Percentiles rank a stretch among this genome's conserved stretches.
Evolutionary conservation across 768 basidiomycete species (phyloP).

Genomic region (Boletales sp.): DNA sequence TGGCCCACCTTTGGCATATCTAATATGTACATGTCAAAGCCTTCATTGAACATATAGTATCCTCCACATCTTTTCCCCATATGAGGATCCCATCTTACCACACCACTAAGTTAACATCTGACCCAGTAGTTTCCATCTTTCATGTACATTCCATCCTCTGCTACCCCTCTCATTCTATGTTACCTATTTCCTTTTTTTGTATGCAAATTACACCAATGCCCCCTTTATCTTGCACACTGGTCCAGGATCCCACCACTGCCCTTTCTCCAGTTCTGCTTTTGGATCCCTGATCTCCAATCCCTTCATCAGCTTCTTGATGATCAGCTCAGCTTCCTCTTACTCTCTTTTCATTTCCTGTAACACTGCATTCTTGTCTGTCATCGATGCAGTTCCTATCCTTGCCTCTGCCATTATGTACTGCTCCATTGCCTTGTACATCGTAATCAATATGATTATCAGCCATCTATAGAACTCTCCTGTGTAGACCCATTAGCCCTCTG

Average conservation of each 20-base stretch:
- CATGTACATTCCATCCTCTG: too few relatives aligned
- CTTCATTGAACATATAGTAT: too few relatives aligned
- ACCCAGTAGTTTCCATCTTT: too few relatives aligned
- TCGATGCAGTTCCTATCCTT: neutral
- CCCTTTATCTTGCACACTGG: neutral
- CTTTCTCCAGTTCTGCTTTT: neutral
- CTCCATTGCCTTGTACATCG: neutral
- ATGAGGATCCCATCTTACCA: too few relatives aligned
- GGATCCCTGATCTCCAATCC: neutral
- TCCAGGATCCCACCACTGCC: neutral
- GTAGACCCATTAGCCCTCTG: too few relatives aligned
- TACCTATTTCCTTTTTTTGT: too few relatives aligned
- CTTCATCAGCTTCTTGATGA: neutral
- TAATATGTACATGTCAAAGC: too few relatives aligned
- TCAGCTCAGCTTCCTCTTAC: neutral
- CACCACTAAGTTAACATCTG: too few relatives aligned
- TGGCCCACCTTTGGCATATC: too few relatives aligned
- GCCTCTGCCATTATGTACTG: neutral
- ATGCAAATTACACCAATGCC: too few relatives aligned
- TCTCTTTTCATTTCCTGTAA: neutral
- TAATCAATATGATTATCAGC: neutral
- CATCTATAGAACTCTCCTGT: neutral
- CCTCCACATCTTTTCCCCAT: too few relatives aligned
- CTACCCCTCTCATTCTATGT: too few relatives aligned
- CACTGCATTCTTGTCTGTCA: neutral